Evolutionary conservation across 148 eudicot species (phyloP), one percentile per base, ranked within the genome.

Genomic region (Arctostaphylos glauca): DNA sequence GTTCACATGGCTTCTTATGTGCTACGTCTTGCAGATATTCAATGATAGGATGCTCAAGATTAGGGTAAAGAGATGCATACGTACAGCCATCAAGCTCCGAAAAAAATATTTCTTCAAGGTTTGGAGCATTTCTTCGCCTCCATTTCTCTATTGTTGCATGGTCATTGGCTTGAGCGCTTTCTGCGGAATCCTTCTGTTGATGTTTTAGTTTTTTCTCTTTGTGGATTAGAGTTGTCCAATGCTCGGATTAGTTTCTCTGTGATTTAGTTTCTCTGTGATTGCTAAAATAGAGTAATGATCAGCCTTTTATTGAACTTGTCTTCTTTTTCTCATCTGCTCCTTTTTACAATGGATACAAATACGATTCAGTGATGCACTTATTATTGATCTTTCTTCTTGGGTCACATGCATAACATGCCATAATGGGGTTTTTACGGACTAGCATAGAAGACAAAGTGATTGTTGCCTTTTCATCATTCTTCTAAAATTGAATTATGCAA

Each of bases 101-200:
- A 93, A 90, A 86, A 96, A 94, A 87, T 96, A 96, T 83, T 92
- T 91, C 74, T 90, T 92, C 89, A 96, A 96, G 99, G 99, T 96
- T 50, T 60, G 74, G 80, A 81, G 66, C 68, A 48, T 80, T 58
- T 70, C 46, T 46, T 71, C 9, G 2, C 52, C 74, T 44, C 16
- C 38, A 53, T 78, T 6, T 83, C 12, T n/a, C 56, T 77, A 77
- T 43, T 46, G 52, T 77, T 72, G n/a, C 21, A 55, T 21, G 43
- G 23, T 73, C 23, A 52, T 9, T 8, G 72, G 31, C 10, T 78
- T 41, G 46, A 0, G 8, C 67, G 38, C 18, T 56, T 18, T 46
- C 8, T 41, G 15, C 10, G 21, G 9, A 3, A 43, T 8, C 8
- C n/a, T 73, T 73, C 53, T 74, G 31, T 25, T 41, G 19, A 10